phyloP scores from a whole-genome alignment of 2,329 filamentous ascomycete species.

The Aspergillus texensis region DNA sequence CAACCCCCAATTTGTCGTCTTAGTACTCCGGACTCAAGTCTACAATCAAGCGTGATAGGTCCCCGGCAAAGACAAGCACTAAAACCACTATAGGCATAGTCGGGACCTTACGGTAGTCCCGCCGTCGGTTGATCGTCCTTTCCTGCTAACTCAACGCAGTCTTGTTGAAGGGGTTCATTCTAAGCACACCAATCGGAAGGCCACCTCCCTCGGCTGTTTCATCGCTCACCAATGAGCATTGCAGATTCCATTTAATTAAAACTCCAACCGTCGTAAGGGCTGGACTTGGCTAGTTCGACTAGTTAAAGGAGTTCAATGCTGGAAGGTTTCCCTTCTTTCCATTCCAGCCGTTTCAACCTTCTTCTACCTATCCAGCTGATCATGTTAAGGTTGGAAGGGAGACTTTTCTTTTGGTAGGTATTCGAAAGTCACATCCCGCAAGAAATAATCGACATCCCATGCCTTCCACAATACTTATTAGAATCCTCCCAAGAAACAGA shows the following conservation, averaged over 20 bases:
- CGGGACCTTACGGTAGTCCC: constrained; percentile 1
- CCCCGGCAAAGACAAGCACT: background rate
- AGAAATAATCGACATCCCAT: no score
- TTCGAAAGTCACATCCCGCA: no score
- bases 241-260: background rate
- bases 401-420: background rate
- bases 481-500: no score
- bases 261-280: background rate
- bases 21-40: background rate
- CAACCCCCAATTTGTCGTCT: background rate
- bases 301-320: background rate
- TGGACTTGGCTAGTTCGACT: background rate
- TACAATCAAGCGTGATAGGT: background rate
- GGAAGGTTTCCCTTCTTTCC: background rate
- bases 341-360: no score
- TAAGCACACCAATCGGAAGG: background rate
- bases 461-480: background rate
- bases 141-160: background rate
- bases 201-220: constrained; percentile 2
- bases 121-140: constrained; percentile 1
- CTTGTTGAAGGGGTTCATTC: background rate
- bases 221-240: constrained; percentile 8
- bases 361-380: background rate
- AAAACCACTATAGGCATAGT: background rate
- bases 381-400: background rate